A percentile compares a stretch with the other conserved stretches of the same genome.
Conservation (phyloP, 495 filamentous ascomycete species). For the Sordaria brevicollis region DNA sequence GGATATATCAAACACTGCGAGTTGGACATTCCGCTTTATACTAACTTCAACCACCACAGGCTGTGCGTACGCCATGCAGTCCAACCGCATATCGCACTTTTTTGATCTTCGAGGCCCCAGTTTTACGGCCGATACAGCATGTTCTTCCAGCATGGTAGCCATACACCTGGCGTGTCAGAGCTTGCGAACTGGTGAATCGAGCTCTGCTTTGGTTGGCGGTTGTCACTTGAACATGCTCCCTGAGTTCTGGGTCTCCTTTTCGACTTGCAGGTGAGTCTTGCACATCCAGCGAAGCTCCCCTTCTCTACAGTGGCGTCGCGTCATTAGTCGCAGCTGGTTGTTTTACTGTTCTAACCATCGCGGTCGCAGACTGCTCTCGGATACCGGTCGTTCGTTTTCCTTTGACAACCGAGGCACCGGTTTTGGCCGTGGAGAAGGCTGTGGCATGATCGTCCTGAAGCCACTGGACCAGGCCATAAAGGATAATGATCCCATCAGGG, state of each 20-base stretch:
- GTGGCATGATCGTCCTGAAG: constrained; percentile 51
- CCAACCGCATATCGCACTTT: constrained; percentile 54
- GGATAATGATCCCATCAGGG: constrained; percentile 49
- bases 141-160: constrained; percentile 63
- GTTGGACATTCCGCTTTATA: neutral
- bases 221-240: constrained; percentile 48
- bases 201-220: constrained; percentile 44
- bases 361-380: constrained; percentile 47
- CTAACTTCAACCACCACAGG: constrained; percentile 28
- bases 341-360: constrained; percentile 24
- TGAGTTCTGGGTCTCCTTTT: constrained; percentile 44
- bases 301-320: constrained; percentile 39
- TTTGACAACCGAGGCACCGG: constrained; percentile 56
- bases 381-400: constrained; percentile 48
- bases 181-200: constrained; percentile 47
- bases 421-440: constrained; percentile 56
- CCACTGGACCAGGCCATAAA: constrained; percentile 44
- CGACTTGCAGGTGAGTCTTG: constrained; percentile 19
- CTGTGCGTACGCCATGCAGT: constrained; percentile 40
- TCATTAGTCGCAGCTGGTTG: constrained; percentile 31
- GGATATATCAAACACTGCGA: neutral
- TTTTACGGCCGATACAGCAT: constrained; percentile 79
- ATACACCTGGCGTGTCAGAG: constrained; percentile 70
- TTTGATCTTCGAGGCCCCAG: constrained; percentile 48
- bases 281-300: constrained; percentile 15